Evolutionary conservation across 352 stramenopile genomes (phyloP).

Genomic region (Thalassiosira mediterranea): DNA sequence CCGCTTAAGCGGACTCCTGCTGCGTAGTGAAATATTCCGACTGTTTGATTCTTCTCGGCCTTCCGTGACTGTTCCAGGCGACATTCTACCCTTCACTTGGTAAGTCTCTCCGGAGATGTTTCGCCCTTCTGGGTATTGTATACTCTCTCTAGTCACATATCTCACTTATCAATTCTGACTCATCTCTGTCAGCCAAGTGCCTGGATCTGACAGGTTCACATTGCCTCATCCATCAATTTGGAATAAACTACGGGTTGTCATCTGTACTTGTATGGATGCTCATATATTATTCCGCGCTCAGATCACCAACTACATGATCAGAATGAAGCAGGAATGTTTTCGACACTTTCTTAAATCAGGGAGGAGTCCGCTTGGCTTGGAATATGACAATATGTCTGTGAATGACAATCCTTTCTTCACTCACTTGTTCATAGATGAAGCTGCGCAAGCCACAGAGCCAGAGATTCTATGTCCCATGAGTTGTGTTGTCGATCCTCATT

Average conservation of each 20-base stretch:
- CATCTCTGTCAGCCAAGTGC: no score
- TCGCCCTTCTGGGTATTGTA: no score
- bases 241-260: conserved; percentile 57
- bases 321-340: conserved; percentile 51
- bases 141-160: no score
- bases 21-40: conserved; percentile 51
- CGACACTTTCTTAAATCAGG: conserved; percentile 25
- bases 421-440: conserved; percentile 80
- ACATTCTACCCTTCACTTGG: conserved; percentile 60
- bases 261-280: conserved; percentile 72
- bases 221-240: conserved; percentile 51
- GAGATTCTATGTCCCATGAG: conserved; percentile 70
- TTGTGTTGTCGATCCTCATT: conserved; percentile 66
- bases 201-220: conserved; percentile 43
- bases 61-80: conserved; percentile 50
- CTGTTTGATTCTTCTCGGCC: conserved; percentile 51
- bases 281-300: conserved; percentile 62
- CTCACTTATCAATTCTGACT: no score
- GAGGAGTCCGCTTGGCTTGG: conserved; percentile 27
- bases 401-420: conserved; percentile 59
- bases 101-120: no score
- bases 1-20: conserved; percentile 48
- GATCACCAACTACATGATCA: conserved; percentile 63
- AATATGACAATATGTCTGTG: conserved; percentile 15
- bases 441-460: conserved; percentile 76